phyloP scores from a whole-genome alignment of 768 basidiomycete species.

The Leucogyrophana mollusca region DNA sequence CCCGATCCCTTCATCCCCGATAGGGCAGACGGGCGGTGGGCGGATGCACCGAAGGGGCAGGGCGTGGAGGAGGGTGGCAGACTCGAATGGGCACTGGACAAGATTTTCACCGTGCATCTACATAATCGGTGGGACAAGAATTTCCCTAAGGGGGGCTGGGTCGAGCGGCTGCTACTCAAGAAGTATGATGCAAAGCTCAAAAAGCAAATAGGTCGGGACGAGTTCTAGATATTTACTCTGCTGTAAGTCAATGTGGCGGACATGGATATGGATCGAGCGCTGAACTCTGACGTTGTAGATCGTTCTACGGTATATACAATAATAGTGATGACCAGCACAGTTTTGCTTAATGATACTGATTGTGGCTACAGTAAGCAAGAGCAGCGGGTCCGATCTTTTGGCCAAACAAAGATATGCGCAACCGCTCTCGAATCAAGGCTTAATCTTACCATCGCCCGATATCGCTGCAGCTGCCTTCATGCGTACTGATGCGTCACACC shows the following conservation, averaged over 20 bases:
- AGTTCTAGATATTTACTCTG: constrained; percentile 51
- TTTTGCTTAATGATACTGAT: too few species aligned
- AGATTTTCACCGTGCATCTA: constrained; percentile 85
- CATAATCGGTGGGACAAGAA: constrained; percentile 94
- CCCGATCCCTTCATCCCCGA: constrained; percentile 83
- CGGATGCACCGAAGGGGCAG: constrained; percentile 42
- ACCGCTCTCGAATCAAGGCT: too few species aligned
- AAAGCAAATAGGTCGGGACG: constrained; percentile 24
- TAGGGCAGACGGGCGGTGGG: constrained; percentile 57
- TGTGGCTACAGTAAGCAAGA: too few species aligned
- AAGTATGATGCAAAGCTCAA: constrained; percentile 48
- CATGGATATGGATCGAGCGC: too few species aligned
- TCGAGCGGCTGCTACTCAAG: constrained; percentile 71
- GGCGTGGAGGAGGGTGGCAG: constrained; percentile 60
- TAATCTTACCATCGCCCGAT: too few species aligned
- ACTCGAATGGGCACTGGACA: constrained; percentile 57
- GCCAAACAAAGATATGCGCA: too few species aligned
- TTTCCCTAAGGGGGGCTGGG: constrained; percentile 84
- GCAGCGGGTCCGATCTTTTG: too few species aligned
- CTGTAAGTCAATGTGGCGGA: background rate
- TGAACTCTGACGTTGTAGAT: background rate
- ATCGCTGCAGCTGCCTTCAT: too few species aligned
- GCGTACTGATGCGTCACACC: too few species aligned
- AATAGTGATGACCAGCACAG: too few species aligned
- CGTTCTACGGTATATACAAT: too few species aligned